These are phyloP conservation scores for Pseudonitzschia delicatissima DNA, from an alignment of 108 stramenopile species.

Conservation along the genomic window DNA sequence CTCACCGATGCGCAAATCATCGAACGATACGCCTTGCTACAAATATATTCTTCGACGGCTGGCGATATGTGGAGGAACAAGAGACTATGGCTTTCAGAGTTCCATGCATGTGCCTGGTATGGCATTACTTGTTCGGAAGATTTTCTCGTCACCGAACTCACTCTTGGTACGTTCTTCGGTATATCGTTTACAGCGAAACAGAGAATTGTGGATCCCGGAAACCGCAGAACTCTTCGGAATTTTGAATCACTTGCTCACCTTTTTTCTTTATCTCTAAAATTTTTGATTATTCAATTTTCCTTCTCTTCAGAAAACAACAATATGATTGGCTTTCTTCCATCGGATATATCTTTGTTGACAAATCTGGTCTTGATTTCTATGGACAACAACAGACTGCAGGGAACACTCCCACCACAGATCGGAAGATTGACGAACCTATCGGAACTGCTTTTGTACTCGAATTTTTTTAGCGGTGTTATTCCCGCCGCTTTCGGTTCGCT, in stretches of 20 bases:
- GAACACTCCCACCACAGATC: conserved; percentile 25
- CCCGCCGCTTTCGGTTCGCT: conserved; percentile 33
- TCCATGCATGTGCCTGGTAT: conserved; percentile 37
- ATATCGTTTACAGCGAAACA: background rate
- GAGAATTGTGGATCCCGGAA: background rate
- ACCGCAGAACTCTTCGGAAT: background rate
- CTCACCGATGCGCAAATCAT: conserved; percentile 13
- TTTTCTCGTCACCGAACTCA: conserved; percentile 15
- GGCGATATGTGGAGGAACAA: conserved; percentile 23
- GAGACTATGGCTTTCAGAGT: conserved; percentile 16
- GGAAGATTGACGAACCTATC: conserved; percentile 33
- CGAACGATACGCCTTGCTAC: conserved; percentile 22
- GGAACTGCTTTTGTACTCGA: conserved; percentile 19
- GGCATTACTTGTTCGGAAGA: conserved; percentile 33
- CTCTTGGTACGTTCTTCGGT: conserved; percentile 9
- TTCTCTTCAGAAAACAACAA: background rate
- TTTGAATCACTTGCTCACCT: background rate
- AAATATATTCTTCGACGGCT: conserved; percentile 16
- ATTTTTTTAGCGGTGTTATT: conserved; percentile 38
- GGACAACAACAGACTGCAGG: conserved; percentile 14
- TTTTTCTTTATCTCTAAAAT: background rate
- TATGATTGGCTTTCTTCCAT: background rate
- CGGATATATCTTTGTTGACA: background rate
- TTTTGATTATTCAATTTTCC: background rate
- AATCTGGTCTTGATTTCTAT: conserved; percentile 19